Percentiles rank a stretch among this genome's conserved stretches.
phyloP scores from a whole-genome alignment of 2,329 filamentous ascomycete species.

The Aspergillus tamarii region DNA sequence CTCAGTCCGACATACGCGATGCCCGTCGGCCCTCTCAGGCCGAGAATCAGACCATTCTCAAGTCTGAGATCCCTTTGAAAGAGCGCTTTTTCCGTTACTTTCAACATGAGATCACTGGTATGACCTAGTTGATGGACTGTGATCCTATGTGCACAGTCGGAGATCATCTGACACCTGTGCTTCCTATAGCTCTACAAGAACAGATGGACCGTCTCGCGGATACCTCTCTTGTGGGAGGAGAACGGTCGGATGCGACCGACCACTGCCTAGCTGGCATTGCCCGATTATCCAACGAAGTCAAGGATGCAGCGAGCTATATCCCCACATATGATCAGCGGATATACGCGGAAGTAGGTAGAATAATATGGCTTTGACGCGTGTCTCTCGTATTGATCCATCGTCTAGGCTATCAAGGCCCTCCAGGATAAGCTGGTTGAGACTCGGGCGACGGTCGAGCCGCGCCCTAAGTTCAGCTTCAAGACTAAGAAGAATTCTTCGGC shows the following conservation, averaged over 20 bases:
- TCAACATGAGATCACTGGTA: constrained; percentile 73
- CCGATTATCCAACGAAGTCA: constrained; percentile 78
- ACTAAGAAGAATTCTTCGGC: constrained; percentile 58
- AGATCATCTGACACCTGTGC: constrained; percentile 21
- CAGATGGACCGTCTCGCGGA: constrained; percentile 71
- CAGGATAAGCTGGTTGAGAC: constrained; percentile 76
- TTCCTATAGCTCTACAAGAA: constrained; percentile 68
- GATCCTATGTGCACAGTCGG: constrained; percentile 12
- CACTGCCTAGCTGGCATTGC: constrained; percentile 79
- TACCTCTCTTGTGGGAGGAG: constrained; percentile 66
- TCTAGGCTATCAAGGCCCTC: constrained; percentile 75
- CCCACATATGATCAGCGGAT: constrained; percentile 88
- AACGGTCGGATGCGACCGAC: constrained; percentile 80
- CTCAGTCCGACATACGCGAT: constrained; percentile 32
- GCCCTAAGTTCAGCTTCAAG: constrained; percentile 84
- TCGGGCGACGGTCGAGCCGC: constrained; percentile 69
- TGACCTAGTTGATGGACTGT: constrained; percentile 25
- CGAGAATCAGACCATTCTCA: constrained; percentile 37
- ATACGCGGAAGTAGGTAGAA: constrained; percentile 69
- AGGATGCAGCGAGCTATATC: constrained; percentile 78
- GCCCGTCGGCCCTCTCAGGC: constrained; percentile 35
- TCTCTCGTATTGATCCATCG: constrained; percentile 24
- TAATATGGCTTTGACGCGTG: neutral
- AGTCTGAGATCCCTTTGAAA: constrained; percentile 57
- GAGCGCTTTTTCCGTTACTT: constrained; percentile 86